Conservation (phyloP, 768 basidiomycete species). For the Leccinellum rugosiceps region DNA sequence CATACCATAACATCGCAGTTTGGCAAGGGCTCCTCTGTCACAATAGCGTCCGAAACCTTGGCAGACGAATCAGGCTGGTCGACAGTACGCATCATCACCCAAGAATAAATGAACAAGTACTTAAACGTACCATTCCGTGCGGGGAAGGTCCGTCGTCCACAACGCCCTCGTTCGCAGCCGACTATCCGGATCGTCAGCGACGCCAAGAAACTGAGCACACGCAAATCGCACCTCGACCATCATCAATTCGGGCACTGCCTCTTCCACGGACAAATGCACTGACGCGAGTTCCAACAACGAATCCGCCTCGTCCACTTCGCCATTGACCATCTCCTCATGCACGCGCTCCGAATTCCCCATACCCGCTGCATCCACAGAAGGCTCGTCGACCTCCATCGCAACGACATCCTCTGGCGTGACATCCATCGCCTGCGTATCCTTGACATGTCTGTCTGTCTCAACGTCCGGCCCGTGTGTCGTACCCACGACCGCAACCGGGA, state of each 20-base stretch:
- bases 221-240: slow-evolving; percentile 11
- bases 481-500: neutral
- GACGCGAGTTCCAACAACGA: slow-evolving; percentile 23
- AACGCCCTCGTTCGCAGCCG: neutral
- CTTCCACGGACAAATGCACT: slow-evolving; percentile 17
- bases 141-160: neutral
- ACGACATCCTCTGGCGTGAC: neutral
- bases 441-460: neutral
- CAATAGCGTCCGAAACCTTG: neutral
- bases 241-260: neutral
- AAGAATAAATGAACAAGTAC: neutral
- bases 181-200: slow-evolving; percentile 7
- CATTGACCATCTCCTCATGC: neutral
- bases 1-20: neutral
- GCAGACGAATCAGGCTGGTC: neutral
- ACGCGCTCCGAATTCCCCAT: neutral
- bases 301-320: slow-evolving; percentile 16
- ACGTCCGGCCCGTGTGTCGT: neutral
- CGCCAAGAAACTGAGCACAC: neutral
- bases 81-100: neutral
- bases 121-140: neutral
- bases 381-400: neutral
- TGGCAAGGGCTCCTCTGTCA: neutral
- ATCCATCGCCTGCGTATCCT: neutral
- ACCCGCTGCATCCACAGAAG: neutral